These are phyloP conservation scores for Physaria fendleri DNA, from an alignment of 345 rosid species.

Conservation along the genomic window DNA sequence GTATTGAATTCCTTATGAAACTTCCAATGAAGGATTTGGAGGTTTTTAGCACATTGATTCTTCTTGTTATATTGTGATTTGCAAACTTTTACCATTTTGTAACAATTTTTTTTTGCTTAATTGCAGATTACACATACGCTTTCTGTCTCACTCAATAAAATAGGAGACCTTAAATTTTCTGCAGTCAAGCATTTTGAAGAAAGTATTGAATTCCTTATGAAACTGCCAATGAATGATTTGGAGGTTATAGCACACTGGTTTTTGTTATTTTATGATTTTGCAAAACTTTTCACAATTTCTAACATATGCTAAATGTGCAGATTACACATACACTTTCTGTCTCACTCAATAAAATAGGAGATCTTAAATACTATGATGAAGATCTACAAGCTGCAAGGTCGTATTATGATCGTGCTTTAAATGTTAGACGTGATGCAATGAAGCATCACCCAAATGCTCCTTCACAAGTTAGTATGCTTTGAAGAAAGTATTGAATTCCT, in stretches of 20 bases:
- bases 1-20: constrained; percentile 67
- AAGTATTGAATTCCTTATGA: constrained; percentile 70
- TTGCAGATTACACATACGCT: constrained; percentile 78
- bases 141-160: constrained; percentile 91
- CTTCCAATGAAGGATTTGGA: constrained; percentile 89
- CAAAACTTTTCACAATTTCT: not conserved
- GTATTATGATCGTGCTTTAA: constrained; percentile 61
- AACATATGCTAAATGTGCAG: constrained; percentile 34
- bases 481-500: no score
- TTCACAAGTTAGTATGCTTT: constrained; percentile 56
- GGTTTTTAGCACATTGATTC: constrained; percentile 38
- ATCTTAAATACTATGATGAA: constrained; percentile 83
- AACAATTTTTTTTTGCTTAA: constrained; percentile 1
- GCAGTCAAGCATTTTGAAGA: constrained; percentile 82
- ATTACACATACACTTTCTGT: constrained; percentile 86
- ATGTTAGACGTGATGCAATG: constrained; percentile 74
- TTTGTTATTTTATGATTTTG: not conserved
- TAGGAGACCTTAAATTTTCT: constrained; percentile 88
- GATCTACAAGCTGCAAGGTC: constrained; percentile 80
- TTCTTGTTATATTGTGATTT: constrained; percentile 5
- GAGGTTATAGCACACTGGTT: constrained; percentile 50
- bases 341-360: constrained; percentile 94
- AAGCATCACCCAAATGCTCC: constrained; percentile 47
- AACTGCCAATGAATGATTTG: constrained; percentile 64
- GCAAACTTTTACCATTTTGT: not conserved